Conservation (phyloP, 768 basidiomycete species). For the Phanerodontia chrysosporium region DNA sequence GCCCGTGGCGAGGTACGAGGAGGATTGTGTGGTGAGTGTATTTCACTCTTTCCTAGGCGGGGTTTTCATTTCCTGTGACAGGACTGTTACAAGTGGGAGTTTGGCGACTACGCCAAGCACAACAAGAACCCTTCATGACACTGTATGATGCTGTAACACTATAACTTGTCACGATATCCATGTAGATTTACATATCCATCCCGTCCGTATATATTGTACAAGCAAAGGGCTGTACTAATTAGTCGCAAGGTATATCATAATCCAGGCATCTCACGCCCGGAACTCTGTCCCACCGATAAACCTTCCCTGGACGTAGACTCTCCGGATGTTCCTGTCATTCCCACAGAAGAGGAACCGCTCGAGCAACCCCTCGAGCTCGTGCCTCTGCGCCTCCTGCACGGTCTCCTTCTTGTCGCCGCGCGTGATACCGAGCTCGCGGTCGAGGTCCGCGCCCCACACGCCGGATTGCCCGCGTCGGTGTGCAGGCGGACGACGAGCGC, state of each 20-base stretch:
- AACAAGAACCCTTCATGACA: slow-evolving; percentile 7
- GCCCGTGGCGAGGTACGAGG: slow-evolving; percentile 55
- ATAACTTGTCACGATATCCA: neutral
- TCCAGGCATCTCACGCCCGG: neutral
- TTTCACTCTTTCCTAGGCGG: slow-evolving; percentile 9
- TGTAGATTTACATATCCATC: neutral
- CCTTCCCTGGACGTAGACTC: slow-evolving; percentile 81
- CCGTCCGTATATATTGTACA: neutral
- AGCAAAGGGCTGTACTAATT: neutral
- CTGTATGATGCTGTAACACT: neutral
- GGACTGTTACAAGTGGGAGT: slow-evolving; percentile 82
- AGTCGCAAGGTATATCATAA: neutral
- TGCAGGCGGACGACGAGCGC: slow-evolving; percentile 70
- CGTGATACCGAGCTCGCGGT: slow-evolving; percentile 20
- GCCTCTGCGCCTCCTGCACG: slow-evolving; percentile 23
- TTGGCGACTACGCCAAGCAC: slow-evolving; percentile 41
- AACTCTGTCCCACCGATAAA: slow-evolving; percentile 65
- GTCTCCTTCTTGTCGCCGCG: slow-evolving; percentile 11
- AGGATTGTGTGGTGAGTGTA: slow-evolving; percentile 54
- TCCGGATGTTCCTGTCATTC: slow-evolving; percentile 77
- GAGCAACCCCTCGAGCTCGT: slow-evolving; percentile 51
- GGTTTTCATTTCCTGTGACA: slow-evolving; percentile 28
- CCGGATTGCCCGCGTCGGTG: slow-evolving; percentile 50
- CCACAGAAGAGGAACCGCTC: slow-evolving; percentile 87
- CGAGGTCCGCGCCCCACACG: slow-evolving; percentile 47